phyloP scores from a whole-genome alignment of 2,329 filamentous ascomycete genomes.

The Lecanicillium sp. region DNA sequence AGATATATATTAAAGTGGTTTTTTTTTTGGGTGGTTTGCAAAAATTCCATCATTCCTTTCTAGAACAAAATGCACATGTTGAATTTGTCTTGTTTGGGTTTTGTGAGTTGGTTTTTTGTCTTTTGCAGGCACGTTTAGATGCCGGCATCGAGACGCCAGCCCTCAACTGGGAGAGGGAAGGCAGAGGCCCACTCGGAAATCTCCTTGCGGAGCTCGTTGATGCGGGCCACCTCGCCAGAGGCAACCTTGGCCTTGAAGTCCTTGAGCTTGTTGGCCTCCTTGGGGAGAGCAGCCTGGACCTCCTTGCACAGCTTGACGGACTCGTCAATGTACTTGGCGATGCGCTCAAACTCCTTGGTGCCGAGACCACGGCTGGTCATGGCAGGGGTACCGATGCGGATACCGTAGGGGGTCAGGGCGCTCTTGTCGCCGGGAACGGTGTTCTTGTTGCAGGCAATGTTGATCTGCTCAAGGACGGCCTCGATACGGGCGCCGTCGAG shows the following conservation, averaged over 20 bases:
- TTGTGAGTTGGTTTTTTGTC: not conserved
- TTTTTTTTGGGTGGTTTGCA: not conserved
- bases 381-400: slow-evolving; percentile 93
- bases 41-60: not conserved
- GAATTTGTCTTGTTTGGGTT: not conserved
- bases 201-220: slow-evolving; percentile 81
- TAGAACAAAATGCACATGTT: not conserved
- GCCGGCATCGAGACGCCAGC: slow-evolving; percentile 56
- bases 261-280: slow-evolving; percentile 99
- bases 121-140: slow-evolving; percentile 32
- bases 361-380: slow-evolving; percentile 97
- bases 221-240: slow-evolving; percentile 68
- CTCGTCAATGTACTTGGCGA: slow-evolving; percentile 82
- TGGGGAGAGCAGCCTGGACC: slow-evolving; percentile 76
- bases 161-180: slow-evolving; percentile 88
- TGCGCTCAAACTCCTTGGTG: slow-evolving; percentile 83
- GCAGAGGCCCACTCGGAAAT: slow-evolving; percentile 77
- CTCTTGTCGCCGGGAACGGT: slow-evolving; percentile 96
- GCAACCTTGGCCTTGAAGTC: slow-evolving; percentile 96
- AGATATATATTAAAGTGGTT: not conserved
- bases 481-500: slow-evolving; percentile 95
- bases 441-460: slow-evolving; percentile 99
- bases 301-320: slow-evolving; percentile 86
- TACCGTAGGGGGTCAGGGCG: slow-evolving; percentile 85
- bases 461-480: slow-evolving; percentile 92